Percentiles rank a stretch among this genome's conserved stretches.
Evolutionary conservation across 1,284 basidiomycete genomes (phyloP).

Genomic region (Puccinia triticina): DNA sequence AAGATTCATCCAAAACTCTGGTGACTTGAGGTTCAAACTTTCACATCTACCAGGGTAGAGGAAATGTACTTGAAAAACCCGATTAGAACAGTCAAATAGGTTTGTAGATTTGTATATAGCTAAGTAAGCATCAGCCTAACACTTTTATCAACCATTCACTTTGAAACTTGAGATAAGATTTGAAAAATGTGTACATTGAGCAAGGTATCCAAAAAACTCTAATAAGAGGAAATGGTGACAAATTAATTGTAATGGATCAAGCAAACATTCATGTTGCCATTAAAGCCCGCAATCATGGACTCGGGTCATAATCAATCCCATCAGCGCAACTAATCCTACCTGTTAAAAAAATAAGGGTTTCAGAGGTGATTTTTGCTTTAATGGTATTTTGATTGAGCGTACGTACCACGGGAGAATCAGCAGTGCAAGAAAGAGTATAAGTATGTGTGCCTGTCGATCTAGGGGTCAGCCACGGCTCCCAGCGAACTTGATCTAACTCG

Average conservation of each 20-base stretch:
- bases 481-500: slow-evolving; percentile 3
- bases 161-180: background rate
- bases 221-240: too few relatives aligned
- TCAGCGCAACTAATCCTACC: background rate
- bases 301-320: slow-evolving; percentile 21
- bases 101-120: too few relatives aligned
- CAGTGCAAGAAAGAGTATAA: background rate
- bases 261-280: background rate
- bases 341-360: background rate
- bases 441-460: background rate
- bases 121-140: too few relatives aligned
- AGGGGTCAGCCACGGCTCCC: slow-evolving; percentile 15
- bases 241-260: background rate
- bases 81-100: too few relatives aligned
- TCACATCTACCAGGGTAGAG: too few relatives aligned
- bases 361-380: background rate
- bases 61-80: too few relatives aligned
- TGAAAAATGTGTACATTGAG: background rate
- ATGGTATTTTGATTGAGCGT: background rate
- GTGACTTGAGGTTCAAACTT: background rate
- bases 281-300: slow-evolving; percentile 13
- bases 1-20: too few relatives aligned
- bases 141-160: background rate
- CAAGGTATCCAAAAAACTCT: background rate
- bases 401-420: slow-evolving; percentile 9